phyloP scores from a whole-genome alignment of 1,284 basidiomycete genomes.

The Leccinum subspadiceum region DNA sequence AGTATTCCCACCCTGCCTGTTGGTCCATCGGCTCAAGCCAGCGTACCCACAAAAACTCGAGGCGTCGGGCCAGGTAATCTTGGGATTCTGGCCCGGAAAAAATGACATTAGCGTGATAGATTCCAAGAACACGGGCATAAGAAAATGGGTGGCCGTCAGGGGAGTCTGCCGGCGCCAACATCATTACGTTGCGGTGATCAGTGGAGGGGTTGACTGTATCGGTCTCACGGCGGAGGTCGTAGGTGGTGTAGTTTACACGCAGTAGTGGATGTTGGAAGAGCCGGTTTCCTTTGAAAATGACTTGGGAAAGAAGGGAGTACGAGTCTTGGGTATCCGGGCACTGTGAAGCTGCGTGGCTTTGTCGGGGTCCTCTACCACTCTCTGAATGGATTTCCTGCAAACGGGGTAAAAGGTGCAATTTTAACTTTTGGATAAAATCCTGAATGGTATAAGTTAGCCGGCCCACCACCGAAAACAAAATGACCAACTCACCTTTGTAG shows the following conservation, averaged over 20 bases:
- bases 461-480: not conserved
- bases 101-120: not conserved
- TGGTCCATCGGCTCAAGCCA: not conserved
- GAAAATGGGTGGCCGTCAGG: not conserved
- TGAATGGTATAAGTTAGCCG: not conserved
- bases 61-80: not conserved
- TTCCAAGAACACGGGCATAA: not conserved
- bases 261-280: not conserved
- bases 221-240: not conserved
- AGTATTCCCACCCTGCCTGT: not conserved
- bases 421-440: not conserved
- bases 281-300: not conserved
- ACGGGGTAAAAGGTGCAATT: not conserved
- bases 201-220: not conserved
- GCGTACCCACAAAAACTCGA: not conserved
- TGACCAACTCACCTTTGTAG: not conserved
- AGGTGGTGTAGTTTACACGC: not conserved
- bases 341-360: not conserved
- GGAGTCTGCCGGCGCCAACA: not conserved
- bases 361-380: not conserved
- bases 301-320: not conserved
- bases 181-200: not conserved
- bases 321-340: not conserved
- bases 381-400: not conserved
- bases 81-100: not conserved